Conservation (phyloP, 225 moss, liverwort and hornwort species). For the Neckera pumila region DNA sequence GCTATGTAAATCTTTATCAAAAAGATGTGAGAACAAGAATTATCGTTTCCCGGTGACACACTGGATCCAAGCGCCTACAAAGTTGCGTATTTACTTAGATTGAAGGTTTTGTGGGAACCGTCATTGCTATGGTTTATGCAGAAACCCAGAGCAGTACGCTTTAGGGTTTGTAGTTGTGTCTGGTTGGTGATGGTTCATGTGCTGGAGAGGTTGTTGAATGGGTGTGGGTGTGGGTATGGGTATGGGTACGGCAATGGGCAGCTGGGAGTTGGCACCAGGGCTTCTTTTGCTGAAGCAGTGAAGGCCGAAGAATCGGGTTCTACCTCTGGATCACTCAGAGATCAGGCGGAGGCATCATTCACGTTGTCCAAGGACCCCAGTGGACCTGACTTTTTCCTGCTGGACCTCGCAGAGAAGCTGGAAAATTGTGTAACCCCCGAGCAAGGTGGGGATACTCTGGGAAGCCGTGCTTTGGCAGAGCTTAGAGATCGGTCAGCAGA, state of each 20-base stretch:
- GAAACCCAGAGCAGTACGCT: background rate
- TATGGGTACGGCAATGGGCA: background rate
- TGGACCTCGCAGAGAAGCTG: constrained; percentile 86
- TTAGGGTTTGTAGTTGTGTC: background rate
- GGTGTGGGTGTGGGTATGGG: background rate
- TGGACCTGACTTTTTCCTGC: constrained; percentile 78
- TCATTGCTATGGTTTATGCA: background rate
- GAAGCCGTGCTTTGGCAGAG: constrained; percentile 41
- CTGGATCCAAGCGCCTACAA: background rate
- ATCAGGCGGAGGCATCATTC: constrained; percentile 65
- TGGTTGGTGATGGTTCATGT: background rate
- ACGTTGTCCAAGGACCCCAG: constrained; percentile 13
- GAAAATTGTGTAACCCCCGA: constrained; percentile 45
- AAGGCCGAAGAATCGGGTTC: constrained; percentile 29
- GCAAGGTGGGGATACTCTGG: constrained; percentile 11
- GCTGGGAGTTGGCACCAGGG: constrained; percentile 22
- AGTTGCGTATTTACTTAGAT: background rate
- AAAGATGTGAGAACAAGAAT: background rate
- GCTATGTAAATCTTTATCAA: background rate
- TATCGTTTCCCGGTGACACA: background rate
- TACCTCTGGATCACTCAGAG: constrained; percentile 55
- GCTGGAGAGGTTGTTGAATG: constrained; percentile 6
- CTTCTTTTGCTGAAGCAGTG: constrained; percentile 38
- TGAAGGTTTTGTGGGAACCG: background rate
- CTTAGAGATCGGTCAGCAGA: constrained; percentile 71